Percentiles rank a stretch among this genome's conserved stretches.
phyloP scores from a whole-genome alignment of 768 basidiomycete species.

The Leccinum variicolor region DNA sequence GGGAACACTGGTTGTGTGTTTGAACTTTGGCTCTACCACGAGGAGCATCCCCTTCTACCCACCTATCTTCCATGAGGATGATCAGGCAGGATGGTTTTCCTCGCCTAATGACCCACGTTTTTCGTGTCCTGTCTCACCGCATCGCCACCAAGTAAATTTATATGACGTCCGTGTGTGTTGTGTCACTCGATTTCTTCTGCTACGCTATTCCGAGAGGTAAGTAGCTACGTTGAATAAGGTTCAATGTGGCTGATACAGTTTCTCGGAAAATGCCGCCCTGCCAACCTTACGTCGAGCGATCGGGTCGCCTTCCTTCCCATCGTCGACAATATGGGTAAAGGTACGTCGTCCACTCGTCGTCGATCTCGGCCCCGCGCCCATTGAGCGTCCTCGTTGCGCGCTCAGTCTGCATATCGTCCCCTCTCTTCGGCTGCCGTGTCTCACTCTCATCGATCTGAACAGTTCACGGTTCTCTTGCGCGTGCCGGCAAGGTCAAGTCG shows the following conservation, averaged over 20 bases:
- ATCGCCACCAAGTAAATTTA: too few relatives aligned
- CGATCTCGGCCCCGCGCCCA: neutral
- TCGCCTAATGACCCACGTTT: too few relatives aligned
- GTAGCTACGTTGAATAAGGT: neutral
- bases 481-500: constrained; percentile 95
- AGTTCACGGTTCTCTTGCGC: constrained; percentile 99
- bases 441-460: neutral
- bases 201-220: too few relatives aligned
- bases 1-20: neutral
- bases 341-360: constrained; percentile 30
- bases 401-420: neutral
- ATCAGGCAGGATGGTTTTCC: too few relatives aligned
- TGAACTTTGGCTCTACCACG: too few relatives aligned
- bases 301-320: neutral
- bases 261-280: neutral
- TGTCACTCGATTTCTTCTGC: too few relatives aligned
- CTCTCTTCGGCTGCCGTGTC: neutral
- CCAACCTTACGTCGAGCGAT: neutral
- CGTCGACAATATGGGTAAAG: constrained; percentile 76
- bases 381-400: neutral
- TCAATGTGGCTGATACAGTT: constrained; percentile 1
- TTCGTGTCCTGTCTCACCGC: too few relatives aligned
- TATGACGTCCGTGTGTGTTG: too few relatives aligned
- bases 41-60: neutral
- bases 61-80: too few relatives aligned